Evolutionary conservation across 768 basidiomycete species (phyloP).

Genomic region (Agaricus blazei): DNA sequence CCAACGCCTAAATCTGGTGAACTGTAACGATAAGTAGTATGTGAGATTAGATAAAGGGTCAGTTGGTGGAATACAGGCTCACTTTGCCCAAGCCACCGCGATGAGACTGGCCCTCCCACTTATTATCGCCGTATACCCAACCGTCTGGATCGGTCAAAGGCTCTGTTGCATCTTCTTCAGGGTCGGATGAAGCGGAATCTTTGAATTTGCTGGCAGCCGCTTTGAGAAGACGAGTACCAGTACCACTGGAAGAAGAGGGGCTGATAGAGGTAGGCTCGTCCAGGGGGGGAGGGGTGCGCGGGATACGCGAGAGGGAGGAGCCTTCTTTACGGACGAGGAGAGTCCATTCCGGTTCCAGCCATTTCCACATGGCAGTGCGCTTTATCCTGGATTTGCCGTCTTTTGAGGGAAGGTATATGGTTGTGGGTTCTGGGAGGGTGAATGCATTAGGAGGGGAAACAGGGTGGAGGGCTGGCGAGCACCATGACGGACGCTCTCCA

Average conservation of each 20-base stretch:
- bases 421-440: constrained; percentile 56
- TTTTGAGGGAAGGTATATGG: constrained; percentile 48
- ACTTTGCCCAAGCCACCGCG: constrained; percentile 88
- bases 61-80: constrained; percentile 9
- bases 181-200: neutral
- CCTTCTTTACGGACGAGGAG: constrained; percentile 62
- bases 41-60: neutral
- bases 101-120: constrained; percentile 77
- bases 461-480: constrained; percentile 48
- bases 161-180: constrained; percentile 20
- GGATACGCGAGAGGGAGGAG: constrained; percentile 47
- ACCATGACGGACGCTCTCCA: constrained; percentile 89
- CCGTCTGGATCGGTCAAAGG: constrained; percentile 76
- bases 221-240: constrained; percentile 42
- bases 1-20: constrained; percentile 84
- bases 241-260: constrained; percentile 23
- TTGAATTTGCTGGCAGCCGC: constrained; percentile 34
- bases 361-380: constrained; percentile 78
- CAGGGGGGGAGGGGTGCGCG: constrained; percentile 50
- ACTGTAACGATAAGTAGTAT: constrained; percentile 35
- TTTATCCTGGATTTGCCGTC: constrained; percentile 50
- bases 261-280: constrained; percentile 26
- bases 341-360: constrained; percentile 91
- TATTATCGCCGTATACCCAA: constrained; percentile 94
- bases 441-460: constrained; percentile 70